These are phyloP conservation scores for Spergularia azorica DNA, from an alignment of 179 eudicot genomes.

Conservation along the genomic window DNA sequence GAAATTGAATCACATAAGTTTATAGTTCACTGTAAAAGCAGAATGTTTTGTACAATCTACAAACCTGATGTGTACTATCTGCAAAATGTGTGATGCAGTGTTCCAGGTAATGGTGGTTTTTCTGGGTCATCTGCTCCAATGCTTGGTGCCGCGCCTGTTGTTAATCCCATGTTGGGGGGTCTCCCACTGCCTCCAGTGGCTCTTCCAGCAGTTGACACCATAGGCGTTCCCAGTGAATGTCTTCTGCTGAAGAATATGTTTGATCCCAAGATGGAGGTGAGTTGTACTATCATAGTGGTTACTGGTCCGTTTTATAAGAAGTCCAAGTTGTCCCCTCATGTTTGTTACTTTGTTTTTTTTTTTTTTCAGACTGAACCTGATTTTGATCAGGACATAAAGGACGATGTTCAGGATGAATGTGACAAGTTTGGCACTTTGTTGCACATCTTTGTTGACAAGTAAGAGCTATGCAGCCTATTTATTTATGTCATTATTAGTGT, in stretches of 20 bases:
- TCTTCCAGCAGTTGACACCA: conserved; percentile 49
- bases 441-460: conserved; percentile 87
- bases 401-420: conserved; percentile 80
- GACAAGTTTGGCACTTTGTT: conserved; percentile 63
- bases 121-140: conserved; percentile 37
- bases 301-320: background rate
- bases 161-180: conserved; percentile 44
- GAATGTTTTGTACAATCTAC: background rate
- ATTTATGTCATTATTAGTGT: background rate
- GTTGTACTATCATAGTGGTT: conserved; percentile 10
- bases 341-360: background rate
- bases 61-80: conserved; percentile 1
- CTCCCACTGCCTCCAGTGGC: conserved; percentile 45
- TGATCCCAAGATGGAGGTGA: conserved; percentile 81
- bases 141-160: conserved; percentile 39
- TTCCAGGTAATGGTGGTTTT: conserved; percentile 45
- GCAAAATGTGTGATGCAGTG: conserved; percentile 40
- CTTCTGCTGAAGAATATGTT: conserved; percentile 87
- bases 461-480: conserved; percentile 24
- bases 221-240: conserved; percentile 87
- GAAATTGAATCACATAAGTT: background rate
- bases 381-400: conserved; percentile 89
- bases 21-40: background rate
- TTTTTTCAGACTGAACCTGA: conserved; percentile 69
- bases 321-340: conserved; percentile 12